Evolutionary conservation across 164 flowering plant genomes (phyloP).

Genomic region (Brasenia schreberi): DNA sequence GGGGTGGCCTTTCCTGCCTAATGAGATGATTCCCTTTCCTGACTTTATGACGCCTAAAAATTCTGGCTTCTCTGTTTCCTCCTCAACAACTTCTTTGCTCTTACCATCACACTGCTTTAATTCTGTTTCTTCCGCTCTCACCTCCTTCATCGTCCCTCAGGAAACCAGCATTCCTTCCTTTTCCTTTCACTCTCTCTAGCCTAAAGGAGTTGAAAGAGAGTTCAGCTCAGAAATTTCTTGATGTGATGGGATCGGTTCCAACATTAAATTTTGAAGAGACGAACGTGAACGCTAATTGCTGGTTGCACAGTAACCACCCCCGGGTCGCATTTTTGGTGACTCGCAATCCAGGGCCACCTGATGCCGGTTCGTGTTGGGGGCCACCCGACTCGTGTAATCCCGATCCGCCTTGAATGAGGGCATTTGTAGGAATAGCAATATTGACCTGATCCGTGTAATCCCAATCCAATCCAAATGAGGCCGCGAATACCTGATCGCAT

Average conservation of each 20-base stretch:
- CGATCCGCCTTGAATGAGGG: too few species aligned
- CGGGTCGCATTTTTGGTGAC: too few species aligned
- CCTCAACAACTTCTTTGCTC: slow-evolving; percentile 14
- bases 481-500: too few species aligned
- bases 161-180: not conserved
- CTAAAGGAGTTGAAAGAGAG: not conserved
- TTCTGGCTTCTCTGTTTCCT: slow-evolving; percentile 35
- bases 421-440: too few species aligned
- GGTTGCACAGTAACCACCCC: too few species aligned
- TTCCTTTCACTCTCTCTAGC: slow-evolving; percentile 2
- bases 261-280: not conserved
- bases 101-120: slow-evolving; percentile 15
- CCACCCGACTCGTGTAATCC: too few species aligned
- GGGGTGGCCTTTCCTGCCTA: slow-evolving; percentile 46
- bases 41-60: slow-evolving; percentile 35
- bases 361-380: too few species aligned
- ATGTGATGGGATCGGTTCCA: not conserved
- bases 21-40: slow-evolving; percentile 29
- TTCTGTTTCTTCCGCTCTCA: slow-evolving; percentile 9
- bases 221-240: not conserved
- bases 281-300: too few species aligned
- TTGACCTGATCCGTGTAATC: too few species aligned
- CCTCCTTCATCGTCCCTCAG: slow-evolving; percentile 3
- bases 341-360: too few species aligned
- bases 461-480: too few species aligned